A percentile compares a stretch with the other conserved stretches of the same genome.
These are phyloP conservation scores for Plectranthus barbatus DNA, from an alignment of 257 asterid species.

Conservation along the genomic window DNA sequence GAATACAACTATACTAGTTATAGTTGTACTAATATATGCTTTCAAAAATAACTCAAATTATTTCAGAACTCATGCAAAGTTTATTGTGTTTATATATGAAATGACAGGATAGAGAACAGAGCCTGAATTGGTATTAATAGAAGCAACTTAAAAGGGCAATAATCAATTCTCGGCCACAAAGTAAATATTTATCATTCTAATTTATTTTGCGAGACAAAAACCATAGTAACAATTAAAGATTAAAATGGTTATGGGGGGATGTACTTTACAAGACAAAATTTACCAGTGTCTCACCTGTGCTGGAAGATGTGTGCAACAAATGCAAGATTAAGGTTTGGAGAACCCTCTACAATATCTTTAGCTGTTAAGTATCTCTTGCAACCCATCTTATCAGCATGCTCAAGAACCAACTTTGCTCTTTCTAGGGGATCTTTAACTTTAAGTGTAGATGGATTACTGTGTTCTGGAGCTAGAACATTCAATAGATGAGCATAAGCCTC, in stretches of 20 bases:
- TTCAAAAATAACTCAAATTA: background rate
- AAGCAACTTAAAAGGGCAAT: background rate
- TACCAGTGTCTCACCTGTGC: slow-evolving; percentile 51
- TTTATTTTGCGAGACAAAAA: background rate
- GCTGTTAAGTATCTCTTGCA: slow-evolving; percentile 94
- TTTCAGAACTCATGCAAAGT: background rate
- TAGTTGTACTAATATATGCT: background rate
- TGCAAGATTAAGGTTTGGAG: slow-evolving; percentile 95
- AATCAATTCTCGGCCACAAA: background rate
- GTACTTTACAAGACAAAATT: background rate
- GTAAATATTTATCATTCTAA: background rate
- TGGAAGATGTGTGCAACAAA: slow-evolving; percentile 96
- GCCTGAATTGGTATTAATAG: background rate
- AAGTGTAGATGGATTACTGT: slow-evolving; percentile 58
- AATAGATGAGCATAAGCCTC: slow-evolving; percentile 91
- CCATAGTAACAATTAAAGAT: background rate
- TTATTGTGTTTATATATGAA: background rate
- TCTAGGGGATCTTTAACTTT: slow-evolving; percentile 54
- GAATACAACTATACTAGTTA: background rate
- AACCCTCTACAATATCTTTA: slow-evolving; percentile 92
- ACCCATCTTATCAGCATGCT: slow-evolving; percentile 98
- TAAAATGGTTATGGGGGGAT: background rate
- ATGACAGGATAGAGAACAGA: background rate
- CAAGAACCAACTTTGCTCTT: slow-evolving; percentile 90
- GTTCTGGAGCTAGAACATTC: slow-evolving; percentile 91